These are phyloP conservation scores for Pseudogymnoascus sp. DNA, from an alignment of 2,329 filamentous ascomycete species.

Conservation along the genomic window DNA sequence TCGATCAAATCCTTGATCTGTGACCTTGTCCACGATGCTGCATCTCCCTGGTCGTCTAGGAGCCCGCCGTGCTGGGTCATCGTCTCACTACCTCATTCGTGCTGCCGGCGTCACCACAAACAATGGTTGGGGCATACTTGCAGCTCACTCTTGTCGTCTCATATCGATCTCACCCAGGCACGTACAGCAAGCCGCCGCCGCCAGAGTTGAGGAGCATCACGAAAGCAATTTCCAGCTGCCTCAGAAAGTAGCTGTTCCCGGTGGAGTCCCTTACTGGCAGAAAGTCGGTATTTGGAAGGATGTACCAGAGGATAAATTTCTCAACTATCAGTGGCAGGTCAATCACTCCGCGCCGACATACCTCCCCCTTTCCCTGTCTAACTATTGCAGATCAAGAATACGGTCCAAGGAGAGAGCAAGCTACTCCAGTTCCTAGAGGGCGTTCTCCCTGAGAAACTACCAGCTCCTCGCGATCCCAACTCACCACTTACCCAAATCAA, in stretches of 20 bases:
- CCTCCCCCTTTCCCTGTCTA: not conserved
- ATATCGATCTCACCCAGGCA: not conserved
- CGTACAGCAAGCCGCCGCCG: not conserved
- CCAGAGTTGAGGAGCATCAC: not conserved
- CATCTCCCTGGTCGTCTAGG: not conserved
- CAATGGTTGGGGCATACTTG: not conserved
- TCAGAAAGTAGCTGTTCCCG: not conserved
- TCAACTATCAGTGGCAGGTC: conserved; percentile 47
- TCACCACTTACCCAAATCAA: conserved; percentile 29
- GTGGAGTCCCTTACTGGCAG: conserved; percentile 37
- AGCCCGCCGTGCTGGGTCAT: not conserved
- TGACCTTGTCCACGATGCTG: not conserved
- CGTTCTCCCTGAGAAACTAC: conserved; percentile 42
- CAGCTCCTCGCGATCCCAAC: conserved; percentile 20
- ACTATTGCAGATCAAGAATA: conserved; percentile 35
- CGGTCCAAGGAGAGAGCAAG: conserved; percentile 38
- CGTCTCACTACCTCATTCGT: not conserved
- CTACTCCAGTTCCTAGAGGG: conserved; percentile 40
- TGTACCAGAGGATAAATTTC: conserved; percentile 39
- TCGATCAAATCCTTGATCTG: not conserved
- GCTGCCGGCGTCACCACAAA: not conserved
- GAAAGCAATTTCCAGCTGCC: not conserved
- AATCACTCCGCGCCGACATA: conserved; percentile 21
- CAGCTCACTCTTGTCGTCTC: not conserved
- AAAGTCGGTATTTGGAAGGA: conserved; percentile 41